Percentiles rank a stretch among this genome's conserved stretches.
Conservation (phyloP, 805 yeast species). For the Kodamaea jinghongensis region DNA sequence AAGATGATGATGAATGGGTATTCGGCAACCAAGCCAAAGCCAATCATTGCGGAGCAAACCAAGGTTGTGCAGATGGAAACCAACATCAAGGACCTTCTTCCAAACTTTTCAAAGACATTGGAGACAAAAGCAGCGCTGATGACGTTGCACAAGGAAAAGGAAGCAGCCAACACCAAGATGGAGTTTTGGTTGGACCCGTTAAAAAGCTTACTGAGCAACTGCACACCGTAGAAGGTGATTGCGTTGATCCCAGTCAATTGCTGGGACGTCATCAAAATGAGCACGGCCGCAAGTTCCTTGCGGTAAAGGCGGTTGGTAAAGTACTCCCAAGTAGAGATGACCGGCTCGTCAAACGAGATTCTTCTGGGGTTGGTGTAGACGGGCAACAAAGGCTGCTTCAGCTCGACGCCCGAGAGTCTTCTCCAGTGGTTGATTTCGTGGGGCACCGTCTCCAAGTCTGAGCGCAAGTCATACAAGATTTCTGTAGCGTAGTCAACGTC, state of each 20-base stretch:
- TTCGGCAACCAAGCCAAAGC: slow-evolving; percentile 20
- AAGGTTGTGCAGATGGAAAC: slow-evolving; percentile 23
- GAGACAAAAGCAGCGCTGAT: slow-evolving; percentile 15
- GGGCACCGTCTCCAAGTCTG: slow-evolving; percentile 27
- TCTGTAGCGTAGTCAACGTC: slow-evolving; percentile 27
- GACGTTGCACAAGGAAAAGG: slow-evolving; percentile 18
- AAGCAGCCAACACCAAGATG: slow-evolving; percentile 17
- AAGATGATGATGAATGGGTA: slow-evolving; percentile 19
- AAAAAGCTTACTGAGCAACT: slow-evolving; percentile 14
- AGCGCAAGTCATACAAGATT: slow-evolving; percentile 27
- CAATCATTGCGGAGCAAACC: slow-evolving; percentile 23
- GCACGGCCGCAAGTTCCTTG: slow-evolving; percentile 28
- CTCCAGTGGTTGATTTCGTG: slow-evolving; percentile 40
- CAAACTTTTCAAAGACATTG: slow-evolving; percentile 19
- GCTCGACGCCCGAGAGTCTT: slow-evolving; percentile 19
- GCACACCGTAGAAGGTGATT: slow-evolving; percentile 24
- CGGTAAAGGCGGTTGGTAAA: slow-evolving; percentile 18
- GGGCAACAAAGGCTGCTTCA: slow-evolving; percentile 7
- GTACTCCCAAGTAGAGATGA: slow-evolving; percentile 20
- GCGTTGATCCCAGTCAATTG: slow-evolving; percentile 32
- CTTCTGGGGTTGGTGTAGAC: slow-evolving; percentile 17
- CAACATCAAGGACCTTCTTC: slow-evolving; percentile 27
- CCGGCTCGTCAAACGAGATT: slow-evolving; percentile 31
- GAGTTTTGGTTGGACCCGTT: slow-evolving; percentile 15
- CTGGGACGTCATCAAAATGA: slow-evolving; percentile 37